Percentiles rank a stretch among this genome's conserved stretches.
These are phyloP conservation scores for Acanthamoeba lenticulata DNA, from an alignment of 208 protist species.

Conservation along the genomic window DNA sequence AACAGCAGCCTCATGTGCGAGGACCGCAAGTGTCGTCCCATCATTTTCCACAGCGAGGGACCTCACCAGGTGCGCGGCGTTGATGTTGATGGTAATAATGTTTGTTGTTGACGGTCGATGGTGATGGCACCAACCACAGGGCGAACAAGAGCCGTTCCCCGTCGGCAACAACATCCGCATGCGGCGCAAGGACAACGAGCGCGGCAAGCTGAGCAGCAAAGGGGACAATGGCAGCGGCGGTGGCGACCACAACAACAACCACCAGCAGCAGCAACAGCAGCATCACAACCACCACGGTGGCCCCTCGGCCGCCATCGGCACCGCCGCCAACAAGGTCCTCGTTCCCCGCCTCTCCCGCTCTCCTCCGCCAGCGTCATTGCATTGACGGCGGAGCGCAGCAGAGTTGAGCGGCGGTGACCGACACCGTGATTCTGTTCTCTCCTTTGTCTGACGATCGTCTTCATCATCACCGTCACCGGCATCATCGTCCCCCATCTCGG, in stretches of 20 bases:
- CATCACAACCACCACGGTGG: background rate
- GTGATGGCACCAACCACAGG: background rate
- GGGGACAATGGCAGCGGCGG: background rate
- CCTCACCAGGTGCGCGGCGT: background rate
- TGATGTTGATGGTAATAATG: background rate
- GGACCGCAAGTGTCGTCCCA: slow-evolving; percentile 47
- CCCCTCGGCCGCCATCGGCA: background rate
- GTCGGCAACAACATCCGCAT: slow-evolving; percentile 40
- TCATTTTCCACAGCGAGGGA: slow-evolving; percentile 64
- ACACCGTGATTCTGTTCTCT: too few species aligned
- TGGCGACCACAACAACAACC: background rate
- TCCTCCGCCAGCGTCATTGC: background rate
- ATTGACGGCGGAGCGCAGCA: background rate
- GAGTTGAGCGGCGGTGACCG: background rate
- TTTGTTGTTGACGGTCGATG: background rate
- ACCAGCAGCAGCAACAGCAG: background rate
- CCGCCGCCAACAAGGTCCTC: too few species aligned
- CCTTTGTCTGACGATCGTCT: too few species aligned
- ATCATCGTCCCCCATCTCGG: background rate
- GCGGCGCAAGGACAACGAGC: slow-evolving; percentile 16
- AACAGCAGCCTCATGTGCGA: slow-evolving; percentile 43
- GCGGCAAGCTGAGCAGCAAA: too few species aligned
- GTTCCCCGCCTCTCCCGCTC: too few species aligned
- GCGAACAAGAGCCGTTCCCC: slow-evolving; percentile 58
- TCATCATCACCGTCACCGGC: background rate